Evolutionary conservation across 371 early-diverging fungal genomes (phyloP), one percentile per base, ranked within the genome.

Genomic region (Actinomucor elegans): DNA sequence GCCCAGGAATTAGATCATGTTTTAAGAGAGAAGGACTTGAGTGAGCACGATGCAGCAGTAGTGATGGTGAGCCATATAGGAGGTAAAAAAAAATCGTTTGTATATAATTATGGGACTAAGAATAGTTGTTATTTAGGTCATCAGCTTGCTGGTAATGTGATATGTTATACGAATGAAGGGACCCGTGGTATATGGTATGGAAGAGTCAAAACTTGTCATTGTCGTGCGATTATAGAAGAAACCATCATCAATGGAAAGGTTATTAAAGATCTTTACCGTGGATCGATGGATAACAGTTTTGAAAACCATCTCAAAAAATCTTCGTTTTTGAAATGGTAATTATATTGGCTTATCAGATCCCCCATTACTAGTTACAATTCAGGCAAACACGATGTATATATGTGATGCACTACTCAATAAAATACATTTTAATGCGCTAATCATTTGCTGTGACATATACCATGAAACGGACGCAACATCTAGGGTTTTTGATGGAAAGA

Each of bases 111-210:
- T n/a, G n/a, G n/a, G n/a, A n/a, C n/a, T n/a, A n/a, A n/a, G n/a
- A n/a, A n/a, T n/a, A n/a, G n/a, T n/a, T n/a, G n/a, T n/a, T n/a
- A n/a, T n/a, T 4, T 57, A 71, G 84, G 88, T 14, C 88, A 88
- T 70, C 86, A 87, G 63, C 85, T 84, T 73, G 87, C 89, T 12
- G 88, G 88, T 15, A 88, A 85, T 56, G 71, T 84, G 2, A 78
- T 87, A 48, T 80, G 84, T 18, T 80, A 83, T 56, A 62, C 53
- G 20, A 55, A 67, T 36, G 66, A 80, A 37, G 80, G 80, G 6
- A 56, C 57, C 18, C 61, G 66, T 48, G 83, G 80, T 28, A 52
- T 83, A 33, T 83, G 83, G 83, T 83, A 83, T 52, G 83, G 83
- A 29, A 57, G 79, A 53, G 83, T 83, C 2, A 69, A 68, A 17